Evolutionary conservation across 192 early-diverging fungal genomes (phyloP).

Genomic region (Pilaira anomala): DNA sequence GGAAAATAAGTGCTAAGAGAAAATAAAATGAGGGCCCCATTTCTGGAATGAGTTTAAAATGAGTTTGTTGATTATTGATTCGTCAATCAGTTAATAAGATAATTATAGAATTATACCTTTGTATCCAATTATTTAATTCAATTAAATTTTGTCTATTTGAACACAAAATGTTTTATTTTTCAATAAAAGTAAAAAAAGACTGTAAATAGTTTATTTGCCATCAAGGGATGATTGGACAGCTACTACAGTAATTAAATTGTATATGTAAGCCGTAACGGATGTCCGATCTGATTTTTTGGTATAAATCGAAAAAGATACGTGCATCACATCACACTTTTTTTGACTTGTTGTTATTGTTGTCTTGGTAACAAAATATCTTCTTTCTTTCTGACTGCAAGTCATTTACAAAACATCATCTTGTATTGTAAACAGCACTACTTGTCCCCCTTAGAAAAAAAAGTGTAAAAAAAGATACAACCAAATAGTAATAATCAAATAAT

Average conservation of each 20-base stretch:
- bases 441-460: not conserved
- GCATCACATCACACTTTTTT: no score
- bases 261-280: no score
- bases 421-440: constrained; percentile 14
- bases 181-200: not conserved
- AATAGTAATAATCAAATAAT: no score
- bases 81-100: constrained; percentile 1
- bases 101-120: not conserved
- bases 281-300: no score
- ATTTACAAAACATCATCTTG: not conserved
- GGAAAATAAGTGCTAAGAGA: not conserved
- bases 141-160: no score
- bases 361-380: not conserved
- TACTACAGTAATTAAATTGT: no score
- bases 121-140: no score
- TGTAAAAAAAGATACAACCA: no score
- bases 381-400: not conserved
- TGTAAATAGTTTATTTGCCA: not conserved
- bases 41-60: constrained; percentile 4
- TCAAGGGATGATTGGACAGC: no score
- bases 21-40: not conserved
- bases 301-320: no score
- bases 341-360: no score
- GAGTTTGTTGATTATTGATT: not conserved
- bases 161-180: no score